Conservation (phyloP, 2,329 filamentous ascomycete species). For the Colletotrichum tropicale region DNA sequence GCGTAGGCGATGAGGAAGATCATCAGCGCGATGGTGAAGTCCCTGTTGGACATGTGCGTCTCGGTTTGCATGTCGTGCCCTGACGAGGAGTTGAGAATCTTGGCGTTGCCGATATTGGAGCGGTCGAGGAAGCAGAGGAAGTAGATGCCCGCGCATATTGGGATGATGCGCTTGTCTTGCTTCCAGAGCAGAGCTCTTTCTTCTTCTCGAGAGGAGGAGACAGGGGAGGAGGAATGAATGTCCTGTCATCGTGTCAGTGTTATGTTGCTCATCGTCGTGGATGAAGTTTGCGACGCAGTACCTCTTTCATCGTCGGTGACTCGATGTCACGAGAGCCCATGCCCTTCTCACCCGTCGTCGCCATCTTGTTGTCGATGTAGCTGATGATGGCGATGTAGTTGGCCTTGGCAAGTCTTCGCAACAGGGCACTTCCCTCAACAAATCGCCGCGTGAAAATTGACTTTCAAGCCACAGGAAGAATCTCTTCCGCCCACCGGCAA, state of each 20-base stretch:
- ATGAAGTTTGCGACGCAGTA: accelerated
- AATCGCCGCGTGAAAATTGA: background rate
- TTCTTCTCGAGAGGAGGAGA: conserved; percentile 2
- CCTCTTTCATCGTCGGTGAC: background rate
- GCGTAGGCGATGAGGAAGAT: conserved; percentile 59
- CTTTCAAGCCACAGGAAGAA: background rate
- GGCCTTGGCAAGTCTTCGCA: background rate
- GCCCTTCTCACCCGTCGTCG: background rate
- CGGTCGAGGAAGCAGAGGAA: conserved; percentile 72
- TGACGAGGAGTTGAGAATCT: conserved; percentile 66
- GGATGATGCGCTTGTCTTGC: conserved; percentile 68
- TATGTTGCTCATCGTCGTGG: accelerated
- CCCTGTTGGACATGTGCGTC: conserved; percentile 63
- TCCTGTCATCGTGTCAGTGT: background rate
- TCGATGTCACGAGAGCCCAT: background rate
- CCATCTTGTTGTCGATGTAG: background rate
- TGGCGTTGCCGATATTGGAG: conserved; percentile 73
- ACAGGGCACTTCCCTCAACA: background rate
- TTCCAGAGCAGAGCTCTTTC: conserved; percentile 54
- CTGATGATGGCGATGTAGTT: background rate
- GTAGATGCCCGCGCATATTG: conserved; percentile 67
- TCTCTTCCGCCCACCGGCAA: background rate
- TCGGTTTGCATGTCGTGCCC: conserved; percentile 66
- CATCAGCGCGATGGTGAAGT: conserved; percentile 64
- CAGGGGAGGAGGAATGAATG: background rate